A percentile compares a stretch with the other conserved stretches of the same genome.
Evolutionary conservation across 176 grass and related monocot genomes (phyloP).

Genomic region (Musa troglodytarum): DNA sequence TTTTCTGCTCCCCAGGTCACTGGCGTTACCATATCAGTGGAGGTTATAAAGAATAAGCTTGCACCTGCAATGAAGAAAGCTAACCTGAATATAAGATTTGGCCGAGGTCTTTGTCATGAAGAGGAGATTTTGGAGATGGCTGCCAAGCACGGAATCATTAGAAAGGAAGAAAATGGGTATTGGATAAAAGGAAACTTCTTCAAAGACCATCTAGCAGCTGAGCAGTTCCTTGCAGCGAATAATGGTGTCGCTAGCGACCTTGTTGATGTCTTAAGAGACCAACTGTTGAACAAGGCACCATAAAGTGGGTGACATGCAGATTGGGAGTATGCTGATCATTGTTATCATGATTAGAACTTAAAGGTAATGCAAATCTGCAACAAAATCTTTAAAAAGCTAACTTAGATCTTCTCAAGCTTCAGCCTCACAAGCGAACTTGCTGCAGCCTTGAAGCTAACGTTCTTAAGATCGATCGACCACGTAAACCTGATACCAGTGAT

Average conservation of each 20-base stretch:
- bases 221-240: conserved; percentile 56
- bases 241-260: conserved; percentile 37
- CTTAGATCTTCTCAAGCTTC: no score
- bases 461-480: no score
- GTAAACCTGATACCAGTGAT: no score
- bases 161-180: conserved; percentile 55
- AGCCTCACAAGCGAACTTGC: no score
- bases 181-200: conserved; percentile 64
- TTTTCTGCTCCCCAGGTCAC: conserved; percentile 41
- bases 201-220: conserved; percentile 43
- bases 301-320: neutral
- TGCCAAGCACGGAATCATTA: conserved; percentile 40
- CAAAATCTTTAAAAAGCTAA: no score
- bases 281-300: conserved; percentile 40
- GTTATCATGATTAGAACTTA: no score
- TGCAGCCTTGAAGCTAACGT: no score
- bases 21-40: conserved; percentile 63
- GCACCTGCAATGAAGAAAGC: conserved; percentile 74
- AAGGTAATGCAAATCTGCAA: no score
- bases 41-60: conserved; percentile 83
- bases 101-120: conserved; percentile 59
- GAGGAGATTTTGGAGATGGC: conserved; percentile 74
- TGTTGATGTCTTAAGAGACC: conserved; percentile 34
- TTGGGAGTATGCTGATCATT: neutral
- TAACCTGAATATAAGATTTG: conserved; percentile 62